These are phyloP conservation scores for Carallia pectinifolia DNA, from an alignment of 345 rosid species.

Conservation along the genomic window DNA sequence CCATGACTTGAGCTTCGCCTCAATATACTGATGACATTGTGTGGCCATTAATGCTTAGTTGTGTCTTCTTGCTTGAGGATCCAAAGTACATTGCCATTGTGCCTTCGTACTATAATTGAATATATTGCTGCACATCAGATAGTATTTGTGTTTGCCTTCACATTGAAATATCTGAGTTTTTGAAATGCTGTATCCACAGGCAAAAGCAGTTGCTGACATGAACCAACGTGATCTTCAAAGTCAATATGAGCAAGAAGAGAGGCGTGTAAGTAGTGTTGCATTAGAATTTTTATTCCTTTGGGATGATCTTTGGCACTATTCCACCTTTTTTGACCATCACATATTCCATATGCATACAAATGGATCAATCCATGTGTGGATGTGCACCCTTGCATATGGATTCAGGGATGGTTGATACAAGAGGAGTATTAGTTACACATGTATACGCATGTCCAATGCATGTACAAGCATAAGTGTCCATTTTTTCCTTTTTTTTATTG, in stretches of 20 bases:
- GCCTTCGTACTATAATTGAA: background rate
- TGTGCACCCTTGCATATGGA: background rate
- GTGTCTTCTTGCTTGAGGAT: slow-evolving; percentile 2
- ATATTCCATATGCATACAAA: background rate
- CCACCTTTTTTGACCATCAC: background rate
- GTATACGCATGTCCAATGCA: background rate
- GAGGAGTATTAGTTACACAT: background rate
- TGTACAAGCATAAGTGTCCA: background rate
- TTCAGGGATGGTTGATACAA: background rate
- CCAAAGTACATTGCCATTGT: background rate
- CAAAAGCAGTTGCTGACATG: slow-evolving; percentile 85
- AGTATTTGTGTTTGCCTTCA: background rate
- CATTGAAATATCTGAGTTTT: slow-evolving; percentile 1
- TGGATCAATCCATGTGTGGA: background rate
- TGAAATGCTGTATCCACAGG: slow-evolving; percentile 43
- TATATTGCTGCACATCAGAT: no score
- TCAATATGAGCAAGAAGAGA: slow-evolving; percentile 87
- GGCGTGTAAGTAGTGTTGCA: slow-evolving; percentile 54
- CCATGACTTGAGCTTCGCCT: no score
- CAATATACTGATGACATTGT: no score
- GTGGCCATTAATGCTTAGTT: slow-evolving; percentile 2
- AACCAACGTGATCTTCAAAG: slow-evolving; percentile 77
- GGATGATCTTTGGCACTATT: slow-evolving; percentile 2
- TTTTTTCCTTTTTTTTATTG: background rate
- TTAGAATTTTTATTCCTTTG: background rate